Evolutionary conservation across 2,329 filamentous ascomycete species (phyloP).

Genomic region (Kalaharituber pfeilii): DNA sequence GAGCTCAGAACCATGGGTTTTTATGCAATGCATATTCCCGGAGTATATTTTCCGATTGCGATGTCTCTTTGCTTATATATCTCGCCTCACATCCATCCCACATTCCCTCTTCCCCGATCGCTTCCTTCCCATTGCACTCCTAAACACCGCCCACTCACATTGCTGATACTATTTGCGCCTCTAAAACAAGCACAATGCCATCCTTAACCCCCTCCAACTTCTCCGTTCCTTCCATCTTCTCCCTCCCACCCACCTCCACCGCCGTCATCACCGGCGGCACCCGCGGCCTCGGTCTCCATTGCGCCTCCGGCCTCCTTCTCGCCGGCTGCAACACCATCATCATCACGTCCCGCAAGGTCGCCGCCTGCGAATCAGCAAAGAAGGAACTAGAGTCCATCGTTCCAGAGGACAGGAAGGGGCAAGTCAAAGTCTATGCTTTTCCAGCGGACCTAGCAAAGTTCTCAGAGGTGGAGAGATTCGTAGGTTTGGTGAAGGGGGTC

Average conservation of each 20-base stretch:
- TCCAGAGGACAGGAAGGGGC: conserved; percentile 24
- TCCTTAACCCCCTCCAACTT: no score
- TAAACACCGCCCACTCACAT: neutral
- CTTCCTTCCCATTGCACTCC: neutral
- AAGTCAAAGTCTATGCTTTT: conserved; percentile 33
- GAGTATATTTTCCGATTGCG: no score
- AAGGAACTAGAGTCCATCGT: conserved; percentile 32
- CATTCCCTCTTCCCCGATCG: neutral
- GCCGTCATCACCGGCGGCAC: conserved; percentile 41
- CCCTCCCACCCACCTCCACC: conserved; percentile 3
- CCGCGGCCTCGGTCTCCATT: conserved; percentile 45
- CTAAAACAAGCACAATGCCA: no score
- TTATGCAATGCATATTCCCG: no score
- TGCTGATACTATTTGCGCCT: no score
- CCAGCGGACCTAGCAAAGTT: conserved; percentile 35
- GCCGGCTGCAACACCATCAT: conserved; percentile 33
- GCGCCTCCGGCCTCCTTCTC: conserved; percentile 31
- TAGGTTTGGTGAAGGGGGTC: conserved; percentile 34
- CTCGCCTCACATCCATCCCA: neutral
- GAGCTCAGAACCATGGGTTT: no score
- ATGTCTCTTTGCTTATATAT: neutral
- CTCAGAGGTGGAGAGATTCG: conserved; percentile 35
- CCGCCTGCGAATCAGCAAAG: conserved; percentile 31
- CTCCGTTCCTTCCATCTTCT: no score
- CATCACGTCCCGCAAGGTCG: no score